phyloP scores from a whole-genome alignment of 2,329 filamentous ascomycete species.

The Acephala macrosclerotiorum region DNA sequence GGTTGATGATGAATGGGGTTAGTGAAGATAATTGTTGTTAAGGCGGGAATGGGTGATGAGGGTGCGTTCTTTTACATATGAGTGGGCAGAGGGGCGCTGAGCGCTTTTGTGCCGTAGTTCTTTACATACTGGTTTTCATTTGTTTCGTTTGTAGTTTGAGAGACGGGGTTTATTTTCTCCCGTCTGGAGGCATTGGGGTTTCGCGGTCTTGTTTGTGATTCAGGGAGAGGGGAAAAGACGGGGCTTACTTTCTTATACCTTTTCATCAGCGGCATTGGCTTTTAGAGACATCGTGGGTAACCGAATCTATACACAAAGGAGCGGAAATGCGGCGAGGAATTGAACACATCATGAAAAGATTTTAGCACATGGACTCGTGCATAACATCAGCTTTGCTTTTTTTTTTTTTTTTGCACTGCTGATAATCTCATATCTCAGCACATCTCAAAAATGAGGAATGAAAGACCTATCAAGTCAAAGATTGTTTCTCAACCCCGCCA shows the following conservation, averaged over 20 bases:
- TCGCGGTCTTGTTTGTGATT: no score
- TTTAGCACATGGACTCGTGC: not conserved
- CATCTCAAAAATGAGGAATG: no score
- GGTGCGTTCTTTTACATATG: not conserved
- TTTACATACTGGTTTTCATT: slow-evolving; percentile 1
- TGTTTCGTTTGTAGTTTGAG: not conserved
- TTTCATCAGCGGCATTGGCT: not conserved
- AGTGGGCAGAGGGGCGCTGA: not conserved
- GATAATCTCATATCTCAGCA: no score
- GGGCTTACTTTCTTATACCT: not conserved
- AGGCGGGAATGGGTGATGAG: no score
- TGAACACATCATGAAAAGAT: not conserved
- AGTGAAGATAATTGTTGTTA: no score
- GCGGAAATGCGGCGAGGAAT: not conserved
- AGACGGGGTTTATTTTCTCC: no score
- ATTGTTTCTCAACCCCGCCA: slow-evolving; percentile 32
- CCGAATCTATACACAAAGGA: not conserved
- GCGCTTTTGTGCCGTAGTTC: not conserved
- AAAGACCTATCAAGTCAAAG: slow-evolving; percentile 6
- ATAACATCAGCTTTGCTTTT: not conserved
- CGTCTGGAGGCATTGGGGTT: no score
- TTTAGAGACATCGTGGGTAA: not conserved
- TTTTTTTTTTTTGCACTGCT: no score
- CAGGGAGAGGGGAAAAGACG: not conserved
- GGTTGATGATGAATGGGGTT: not conserved